A percentile compares a stretch with the other conserved stretches of the same genome.
Conservation (phyloP, 1,139 yeast species). For the Sugiyamaella japonica region DNA sequence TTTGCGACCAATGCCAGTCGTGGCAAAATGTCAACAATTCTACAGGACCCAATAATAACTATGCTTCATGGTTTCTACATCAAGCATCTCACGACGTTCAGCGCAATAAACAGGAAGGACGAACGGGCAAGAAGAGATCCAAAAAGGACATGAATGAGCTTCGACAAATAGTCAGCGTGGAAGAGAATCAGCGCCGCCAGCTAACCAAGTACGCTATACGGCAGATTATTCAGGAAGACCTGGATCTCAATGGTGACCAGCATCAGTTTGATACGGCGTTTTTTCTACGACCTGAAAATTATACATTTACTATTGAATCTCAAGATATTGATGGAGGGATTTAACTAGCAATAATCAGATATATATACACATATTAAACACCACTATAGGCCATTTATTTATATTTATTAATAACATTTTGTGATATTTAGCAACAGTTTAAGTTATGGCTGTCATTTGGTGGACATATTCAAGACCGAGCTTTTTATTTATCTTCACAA, state of each 20-base stretch:
- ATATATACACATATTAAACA: neutral
- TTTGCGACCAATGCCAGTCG: conserved; percentile 30
- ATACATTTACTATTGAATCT: conserved; percentile 13
- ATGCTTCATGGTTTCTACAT: conserved; percentile 30
- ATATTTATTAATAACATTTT: neutral
- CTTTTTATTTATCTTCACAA: conserved; percentile 11
- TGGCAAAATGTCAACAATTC: conserved; percentile 31
- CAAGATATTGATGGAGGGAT: conserved; percentile 17
- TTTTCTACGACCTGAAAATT: conserved; percentile 23
- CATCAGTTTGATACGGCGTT: conserved; percentile 20
- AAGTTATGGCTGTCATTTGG: neutral
- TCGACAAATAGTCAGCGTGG: conserved; percentile 16
- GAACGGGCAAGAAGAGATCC: conserved; percentile 29
- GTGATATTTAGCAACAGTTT: neutral
- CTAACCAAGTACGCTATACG: conserved; percentile 22
- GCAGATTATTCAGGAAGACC: conserved; percentile 23
- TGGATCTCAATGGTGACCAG: conserved; percentile 20
- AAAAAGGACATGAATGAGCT: conserved; percentile 24
- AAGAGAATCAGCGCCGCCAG: conserved; percentile 20
- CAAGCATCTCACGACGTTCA: conserved; percentile 30
- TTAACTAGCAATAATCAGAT: conserved; percentile 1
- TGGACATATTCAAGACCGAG: neutral
- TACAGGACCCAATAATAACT: conserved; percentile 21
- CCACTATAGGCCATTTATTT: conserved; percentile 3
- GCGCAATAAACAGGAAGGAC: conserved; percentile 27